A percentile compares a stretch with the other conserved stretches of the same genome.
These are phyloP conservation scores for Podaxis rugospora DNA, from an alignment of 768 basidiomycete genomes.

Conservation along the genomic window DNA sequence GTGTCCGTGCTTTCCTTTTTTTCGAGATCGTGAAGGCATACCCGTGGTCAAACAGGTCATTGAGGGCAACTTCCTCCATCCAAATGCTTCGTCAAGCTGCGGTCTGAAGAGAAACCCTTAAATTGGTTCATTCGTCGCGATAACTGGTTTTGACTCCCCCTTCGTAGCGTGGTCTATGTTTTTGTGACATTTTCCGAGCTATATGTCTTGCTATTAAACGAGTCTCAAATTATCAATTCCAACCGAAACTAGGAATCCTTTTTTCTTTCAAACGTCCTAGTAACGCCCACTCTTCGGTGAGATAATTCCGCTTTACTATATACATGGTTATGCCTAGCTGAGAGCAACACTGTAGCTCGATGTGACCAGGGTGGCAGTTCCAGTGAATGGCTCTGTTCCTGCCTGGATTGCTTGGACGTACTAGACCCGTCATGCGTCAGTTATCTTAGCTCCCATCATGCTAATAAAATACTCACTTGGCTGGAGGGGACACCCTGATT, in stretches of 20 bases:
- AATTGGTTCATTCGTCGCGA: slow-evolving; percentile 18
- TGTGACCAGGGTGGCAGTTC: slow-evolving; percentile 41
- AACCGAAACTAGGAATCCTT: background rate
- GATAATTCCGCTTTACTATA: background rate
- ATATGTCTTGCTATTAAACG: no score
- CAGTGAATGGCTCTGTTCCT: slow-evolving; percentile 53
- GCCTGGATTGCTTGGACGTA: slow-evolving; percentile 51
- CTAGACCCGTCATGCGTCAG: slow-evolving; percentile 19
- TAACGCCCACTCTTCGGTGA: background rate
- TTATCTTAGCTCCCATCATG: background rate
- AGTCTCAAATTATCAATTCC: no score
- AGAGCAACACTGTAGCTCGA: slow-evolving; percentile 15
- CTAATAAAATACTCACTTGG: slow-evolving; percentile 28
- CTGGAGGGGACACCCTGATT: slow-evolving; percentile 43
- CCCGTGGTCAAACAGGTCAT: no score
- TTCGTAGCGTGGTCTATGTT: no score
- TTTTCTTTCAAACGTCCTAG: background rate
- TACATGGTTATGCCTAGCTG: background rate
- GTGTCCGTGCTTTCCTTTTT: slow-evolving; percentile 37
- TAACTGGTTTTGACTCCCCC: background rate
- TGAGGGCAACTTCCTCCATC: slow-evolving; percentile 26
- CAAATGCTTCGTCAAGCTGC: slow-evolving; percentile 39
- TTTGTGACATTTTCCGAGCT: no score
- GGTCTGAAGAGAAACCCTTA: slow-evolving; percentile 26
- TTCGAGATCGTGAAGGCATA: slow-evolving; percentile 36